phyloP scores from a whole-genome alignment of 768 basidiomycete species.

The Leccinellum rugosiceps region DNA sequence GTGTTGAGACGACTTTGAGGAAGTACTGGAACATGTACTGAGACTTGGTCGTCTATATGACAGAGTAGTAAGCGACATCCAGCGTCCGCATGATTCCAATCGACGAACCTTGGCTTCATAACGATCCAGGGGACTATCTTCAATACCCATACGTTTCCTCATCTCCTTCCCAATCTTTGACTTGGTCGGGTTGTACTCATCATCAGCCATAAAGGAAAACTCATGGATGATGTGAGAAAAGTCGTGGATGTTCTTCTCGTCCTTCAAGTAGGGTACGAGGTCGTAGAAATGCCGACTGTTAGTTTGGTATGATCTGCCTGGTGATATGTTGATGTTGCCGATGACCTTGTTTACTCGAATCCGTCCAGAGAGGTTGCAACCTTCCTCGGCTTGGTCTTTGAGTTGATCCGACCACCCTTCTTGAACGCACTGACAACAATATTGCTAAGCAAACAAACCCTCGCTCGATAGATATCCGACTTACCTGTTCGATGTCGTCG shows the following conservation, averaged over 20 bases:
- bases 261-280: slow-evolving; percentile 90
- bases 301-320: slow-evolving; percentile 92
- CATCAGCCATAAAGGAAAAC: slow-evolving; percentile 76
- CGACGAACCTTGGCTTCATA: slow-evolving; percentile 53
- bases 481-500: slow-evolving; percentile 87
- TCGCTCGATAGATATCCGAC: slow-evolving; percentile 18
- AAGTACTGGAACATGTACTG: slow-evolving; percentile 99
- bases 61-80: slow-evolving; percentile 1
- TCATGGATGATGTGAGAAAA: slow-evolving; percentile 87
- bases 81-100: not conserved
- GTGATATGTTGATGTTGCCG: slow-evolving; percentile 93
- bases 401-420: slow-evolving; percentile 97
- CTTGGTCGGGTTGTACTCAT: slow-evolving; percentile 74
- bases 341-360: slow-evolving; percentile 96
- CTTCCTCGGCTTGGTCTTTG: slow-evolving; percentile 87
- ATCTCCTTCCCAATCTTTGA: slow-evolving; percentile 57
- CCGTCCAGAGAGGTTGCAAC: slow-evolving; percentile 89
- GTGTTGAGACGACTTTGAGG: slow-evolving; percentile 97
- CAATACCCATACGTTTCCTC: slow-evolving; percentile 71
- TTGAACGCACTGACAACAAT: slow-evolving; percentile 63
- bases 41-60: slow-evolving; percentile 60
- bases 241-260: slow-evolving; percentile 86
- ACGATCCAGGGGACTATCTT: slow-evolving; percentile 72
- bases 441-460: not conserved
- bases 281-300: slow-evolving; percentile 78